Base-by-base conservation (phyloP, 2,329 filamentous ascomycete species). In the Trichoderma atrobrunneum region DNA sequence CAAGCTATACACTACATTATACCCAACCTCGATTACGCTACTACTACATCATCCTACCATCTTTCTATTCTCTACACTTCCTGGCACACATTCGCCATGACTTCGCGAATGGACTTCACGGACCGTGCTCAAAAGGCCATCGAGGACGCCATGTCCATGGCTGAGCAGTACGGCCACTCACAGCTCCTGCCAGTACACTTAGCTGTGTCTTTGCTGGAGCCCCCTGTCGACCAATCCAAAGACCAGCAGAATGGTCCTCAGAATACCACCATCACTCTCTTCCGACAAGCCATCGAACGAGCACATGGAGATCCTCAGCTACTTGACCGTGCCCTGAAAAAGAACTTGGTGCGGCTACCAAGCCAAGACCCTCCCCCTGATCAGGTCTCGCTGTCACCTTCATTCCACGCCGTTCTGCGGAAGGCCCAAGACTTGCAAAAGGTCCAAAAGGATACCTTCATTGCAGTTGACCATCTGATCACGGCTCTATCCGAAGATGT, bases 311-410 rank as follows among this genome's bases (percentile, higher is more conserved):
- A 99, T 81, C 89, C 93, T 64, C 95, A 98, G 82, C 86, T 92
- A 56, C 91, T 98, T 78, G 94, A 97, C 79, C 90, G 96, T 77
- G 87, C 93, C 14, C 88, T 99, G 78, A 98, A 98, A 87, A 98
- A 97, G 87, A 88, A 87, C 24, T 87, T 99, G 75, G 95, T 98
- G 72, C 92, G 96, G 71, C 86, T 97, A 77, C 95, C 96, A 5
- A 97, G 93, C 79, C 96, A 99, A 84, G 94, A 98, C 77, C 96
- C 96, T 16, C 95, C 96, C 14, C 96, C 96, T 73, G 95, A 98
- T 80, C 90, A 92, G 76, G 91, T 97, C 71, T 90, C 93, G 70
- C 90, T 97, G 77, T 91, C 95, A 12, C 94, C 94, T 1, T 86
- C 90, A 10, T 95, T 98, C 82, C 90, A 91, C 74, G 93, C 92